Base-by-base conservation (phyloP, 2,329 filamentous ascomycete species). In the Colletotrichum limetticola region DNA sequence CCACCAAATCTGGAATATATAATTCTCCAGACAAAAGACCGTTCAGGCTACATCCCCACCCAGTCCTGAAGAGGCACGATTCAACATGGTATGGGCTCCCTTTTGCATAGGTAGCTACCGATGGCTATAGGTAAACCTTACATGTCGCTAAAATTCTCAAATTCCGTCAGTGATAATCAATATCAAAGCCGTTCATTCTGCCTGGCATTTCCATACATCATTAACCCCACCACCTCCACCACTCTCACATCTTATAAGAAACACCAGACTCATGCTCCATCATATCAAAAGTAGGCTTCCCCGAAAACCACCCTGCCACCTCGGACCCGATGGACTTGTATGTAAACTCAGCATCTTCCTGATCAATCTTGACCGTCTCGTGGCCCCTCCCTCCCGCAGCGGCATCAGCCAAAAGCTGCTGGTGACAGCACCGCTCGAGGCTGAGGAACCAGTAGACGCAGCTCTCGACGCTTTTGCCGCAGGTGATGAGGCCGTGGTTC, bases 211-310 rank as follows among this genome's bases (percentile, higher is more conserved):
- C 14, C 16, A 11, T 49, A n/a, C 19, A 5, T 22, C 8, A 22
- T n/a, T 19, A 9, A 49, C 8, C 19, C 19, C 4, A 3, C 42
- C 19, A 7, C 22, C 24, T 14, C 14, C 7, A n/a, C 4, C 12
- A 26, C n/a, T 5, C 26, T 37, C 37, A 72, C 60, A 70, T 65
- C 35, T 72, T 72, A 11, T 72, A 72, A 19, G 32, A 52, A 1
- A 61, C n/a, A 3, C 72, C 72, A 5, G 68, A 72, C 22, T 74
- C 72, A 28, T 64, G 63, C 49, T 74, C 72, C 72, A 72, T 72
- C 53, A 94, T 82, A 83, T 94, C 92, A 82, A 95, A 95, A 75
- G 92, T 76, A 19, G 93, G 92, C 83, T 91, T 91, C 6, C 91
- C 93, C 76, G 87, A 91, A 78, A 95, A 95, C 86, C 89, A 94